Evolutionary conservation across 2,329 filamentous ascomycete genomes (phyloP).

Genomic region (Dothideomycetes sp.): DNA sequence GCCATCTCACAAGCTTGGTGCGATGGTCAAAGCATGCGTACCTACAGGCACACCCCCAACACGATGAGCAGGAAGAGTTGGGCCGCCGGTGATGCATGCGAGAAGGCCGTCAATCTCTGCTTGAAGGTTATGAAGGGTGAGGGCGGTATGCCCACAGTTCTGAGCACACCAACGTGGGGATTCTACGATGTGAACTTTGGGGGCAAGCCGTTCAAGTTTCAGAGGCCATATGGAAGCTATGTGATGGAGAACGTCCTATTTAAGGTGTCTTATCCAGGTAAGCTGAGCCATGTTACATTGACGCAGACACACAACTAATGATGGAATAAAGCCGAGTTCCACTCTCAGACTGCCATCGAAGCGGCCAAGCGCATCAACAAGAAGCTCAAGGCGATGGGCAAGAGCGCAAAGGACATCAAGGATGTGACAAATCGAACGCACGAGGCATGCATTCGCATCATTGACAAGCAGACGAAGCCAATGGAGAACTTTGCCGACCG

Average conservation of each 20-base stretch:
- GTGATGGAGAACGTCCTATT: constrained; percentile 99
- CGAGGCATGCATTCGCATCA: constrained; percentile 97
- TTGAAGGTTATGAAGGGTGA: constrained; percentile 97
- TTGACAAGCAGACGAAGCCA: constrained; percentile 99
- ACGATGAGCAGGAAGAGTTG: constrained; percentile 99
- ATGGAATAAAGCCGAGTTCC: constrained; percentile 62
- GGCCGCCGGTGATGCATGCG: constrained; percentile 96
- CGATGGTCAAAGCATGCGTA: constrained; percentile 89
- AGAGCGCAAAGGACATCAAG: constrained; percentile 90
- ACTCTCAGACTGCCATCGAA: constrained; percentile 97
- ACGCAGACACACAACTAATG: constrained; percentile 11
- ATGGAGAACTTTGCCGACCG: constrained; percentile 99
- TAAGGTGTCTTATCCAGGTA: constrained; percentile 97
- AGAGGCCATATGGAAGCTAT: constrained; percentile 92
- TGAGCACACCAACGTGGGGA: constrained; percentile 88
- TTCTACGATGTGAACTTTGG: constrained; percentile 99
- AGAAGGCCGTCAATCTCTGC: constrained; percentile 93
- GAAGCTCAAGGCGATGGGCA: constrained; percentile 72
- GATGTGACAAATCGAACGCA: constrained; percentile 88
- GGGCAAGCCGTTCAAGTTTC: constrained; percentile 91
- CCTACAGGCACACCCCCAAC: constrained; percentile 95
- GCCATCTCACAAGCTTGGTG: constrained; percentile 96
- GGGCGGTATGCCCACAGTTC: constrained; percentile 79
- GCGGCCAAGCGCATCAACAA: constrained; percentile 80
- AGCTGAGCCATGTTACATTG: constrained; percentile 16